Evolutionary conservation across 805 yeast genomes (phyloP).

Genomic region (Wickerhamiella sorbophila): DNA sequence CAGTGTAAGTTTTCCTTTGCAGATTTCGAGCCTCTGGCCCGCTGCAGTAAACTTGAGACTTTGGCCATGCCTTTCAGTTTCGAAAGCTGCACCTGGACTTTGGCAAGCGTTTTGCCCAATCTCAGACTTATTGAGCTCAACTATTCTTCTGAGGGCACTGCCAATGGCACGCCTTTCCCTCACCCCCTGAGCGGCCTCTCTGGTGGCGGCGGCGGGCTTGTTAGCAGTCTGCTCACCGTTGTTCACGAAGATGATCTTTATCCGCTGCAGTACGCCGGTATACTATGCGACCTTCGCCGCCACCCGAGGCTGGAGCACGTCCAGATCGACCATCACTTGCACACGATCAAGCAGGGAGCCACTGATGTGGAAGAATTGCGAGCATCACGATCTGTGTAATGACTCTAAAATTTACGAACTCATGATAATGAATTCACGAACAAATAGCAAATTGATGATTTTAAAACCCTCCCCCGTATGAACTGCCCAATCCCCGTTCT

Average conservation of each 20-base stretch:
- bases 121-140: constrained; percentile 10
- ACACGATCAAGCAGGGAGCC: constrained; percentile 4
- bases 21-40: constrained; percentile 11
- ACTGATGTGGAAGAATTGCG: constrained; percentile 1
- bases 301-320: constrained; percentile 11
- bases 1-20: constrained; percentile 9
- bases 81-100: constrained; percentile 12
- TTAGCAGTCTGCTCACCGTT: constrained; percentile 13
- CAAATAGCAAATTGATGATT: too few relatives aligned
- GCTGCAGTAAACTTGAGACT: constrained; percentile 4
- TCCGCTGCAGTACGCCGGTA: constrained; percentile 12
- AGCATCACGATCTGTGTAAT: background rate
- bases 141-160: constrained; percentile 1
- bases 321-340: constrained; percentile 9
- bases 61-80: constrained; percentile 13
- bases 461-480: too few relatives aligned
- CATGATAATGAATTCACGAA: too few relatives aligned
- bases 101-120: constrained; percentile 7
- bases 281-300: constrained; percentile 8
- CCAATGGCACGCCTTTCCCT: constrained; percentile 4
- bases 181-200: background rate
- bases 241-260: constrained; percentile 14
- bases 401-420: too few relatives aligned
- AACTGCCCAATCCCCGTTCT: too few relatives aligned
- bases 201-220: constrained; percentile 8